A percentile compares a stretch with the other conserved stretches of the same genome.
These are phyloP conservation scores for Penicillium paneum DNA, from an alignment of 2,329 filamentous ascomycete species.

Conservation along the genomic window DNA sequence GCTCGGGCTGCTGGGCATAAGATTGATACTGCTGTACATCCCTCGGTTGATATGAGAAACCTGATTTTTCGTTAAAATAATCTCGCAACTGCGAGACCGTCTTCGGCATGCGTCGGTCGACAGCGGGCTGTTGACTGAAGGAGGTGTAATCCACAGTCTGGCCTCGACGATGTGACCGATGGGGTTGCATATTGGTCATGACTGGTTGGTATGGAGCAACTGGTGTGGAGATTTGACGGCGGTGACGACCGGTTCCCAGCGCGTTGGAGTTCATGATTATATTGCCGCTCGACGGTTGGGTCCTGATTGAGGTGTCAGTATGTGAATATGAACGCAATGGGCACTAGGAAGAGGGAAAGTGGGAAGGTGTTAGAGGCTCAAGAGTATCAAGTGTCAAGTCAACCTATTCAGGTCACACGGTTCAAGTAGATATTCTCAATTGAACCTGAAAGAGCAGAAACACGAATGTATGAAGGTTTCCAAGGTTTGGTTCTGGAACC, in stretches of 20 bases:
- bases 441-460: slow-evolving; percentile 21
- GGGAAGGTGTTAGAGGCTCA: slow-evolving; percentile 18
- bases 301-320: slow-evolving; percentile 61
- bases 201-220: slow-evolving; percentile 67
- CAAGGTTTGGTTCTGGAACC: slow-evolving; percentile 23
- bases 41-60: slow-evolving; percentile 14
- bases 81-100: slow-evolving; percentile 27
- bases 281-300: slow-evolving; percentile 29
- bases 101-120: slow-evolving; percentile 22
- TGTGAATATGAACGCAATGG: slow-evolving; percentile 42
- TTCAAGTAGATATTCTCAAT: slow-evolving; percentile 6
- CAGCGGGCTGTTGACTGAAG: slow-evolving; percentile 48
- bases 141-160: slow-evolving; percentile 76
- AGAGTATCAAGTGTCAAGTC: background rate
- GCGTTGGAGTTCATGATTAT: slow-evolving; percentile 28
- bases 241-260: slow-evolving; percentile 65
- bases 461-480: slow-evolving; percentile 25
- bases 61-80: slow-evolving; percentile 30
- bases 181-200: slow-evolving; percentile 50
- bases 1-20: slow-evolving; percentile 48
- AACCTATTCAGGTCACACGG: slow-evolving; percentile 6
- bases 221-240: slow-evolving; percentile 84
- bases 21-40: slow-evolving; percentile 16
- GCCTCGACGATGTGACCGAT: slow-evolving; percentile 68
- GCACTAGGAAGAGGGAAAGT: slow-evolving; percentile 14